Evolutionary conservation across 768 basidiomycete species (phyloP).

Genomic region (Russula virescens): DNA sequence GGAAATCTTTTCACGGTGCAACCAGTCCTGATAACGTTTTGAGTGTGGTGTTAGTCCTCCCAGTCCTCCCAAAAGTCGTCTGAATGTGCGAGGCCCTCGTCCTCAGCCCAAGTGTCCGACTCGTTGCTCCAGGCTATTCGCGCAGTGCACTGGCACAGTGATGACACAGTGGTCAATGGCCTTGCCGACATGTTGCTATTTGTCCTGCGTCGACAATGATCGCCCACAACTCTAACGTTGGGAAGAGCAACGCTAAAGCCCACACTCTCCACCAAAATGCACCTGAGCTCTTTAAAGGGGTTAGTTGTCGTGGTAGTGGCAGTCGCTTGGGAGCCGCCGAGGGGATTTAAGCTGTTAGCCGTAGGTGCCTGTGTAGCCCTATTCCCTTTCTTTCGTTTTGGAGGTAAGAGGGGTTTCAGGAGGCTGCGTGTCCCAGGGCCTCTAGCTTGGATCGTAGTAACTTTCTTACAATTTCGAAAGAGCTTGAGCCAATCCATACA

Average conservation of each 20-base stretch:
- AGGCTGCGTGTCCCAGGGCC: neutral
- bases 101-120: neutral
- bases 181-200: no score
- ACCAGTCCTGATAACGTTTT: no score
- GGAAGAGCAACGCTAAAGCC: neutral
- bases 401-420: constrained; percentile 1
- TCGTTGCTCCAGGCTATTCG: neutral
- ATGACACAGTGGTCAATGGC: no score
- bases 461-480: constrained; percentile 1
- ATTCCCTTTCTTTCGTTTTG: neutral
- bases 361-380: neutral
- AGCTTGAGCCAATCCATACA: neutral
- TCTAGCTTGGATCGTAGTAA: neutral
- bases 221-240: neutral
- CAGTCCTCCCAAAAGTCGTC: no score
- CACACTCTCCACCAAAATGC: neutral
- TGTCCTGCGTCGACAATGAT: neutral
- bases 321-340: no score
- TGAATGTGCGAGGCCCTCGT: neutral
- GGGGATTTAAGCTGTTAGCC: neutral
- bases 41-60: no score
- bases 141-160: neutral
- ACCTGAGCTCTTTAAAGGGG: constrained; percentile 6
- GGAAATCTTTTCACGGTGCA: no score
- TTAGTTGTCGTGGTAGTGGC: no score